Conservation (phyloP, 1,284 basidiomycete species). For the Leccinum griseonigrum region DNA sequence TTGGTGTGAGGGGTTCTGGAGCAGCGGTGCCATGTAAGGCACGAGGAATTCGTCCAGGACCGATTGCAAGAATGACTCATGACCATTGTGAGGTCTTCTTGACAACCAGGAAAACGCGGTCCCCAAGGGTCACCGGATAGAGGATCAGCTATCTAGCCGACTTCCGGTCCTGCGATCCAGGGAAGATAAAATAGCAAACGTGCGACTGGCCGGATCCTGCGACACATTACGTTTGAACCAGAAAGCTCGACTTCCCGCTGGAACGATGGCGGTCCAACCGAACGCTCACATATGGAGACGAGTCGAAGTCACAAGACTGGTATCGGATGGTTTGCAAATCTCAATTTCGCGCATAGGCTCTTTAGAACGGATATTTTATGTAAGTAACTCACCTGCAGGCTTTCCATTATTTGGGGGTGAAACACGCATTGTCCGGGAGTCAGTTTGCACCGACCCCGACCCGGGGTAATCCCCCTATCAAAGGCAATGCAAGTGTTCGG, state of each 20-base stretch:
- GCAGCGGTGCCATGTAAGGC: not conserved
- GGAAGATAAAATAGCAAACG: not conserved
- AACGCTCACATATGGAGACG: slow-evolving; percentile 1
- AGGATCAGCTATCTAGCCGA: not conserved
- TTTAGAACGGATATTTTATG: not conserved
- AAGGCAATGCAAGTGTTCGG: not conserved
- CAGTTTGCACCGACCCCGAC: not conserved
- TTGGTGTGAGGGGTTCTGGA: not conserved
- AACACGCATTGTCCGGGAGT: not conserved
- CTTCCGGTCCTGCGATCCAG: not conserved
- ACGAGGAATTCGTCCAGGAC: not conserved
- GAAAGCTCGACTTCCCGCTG: not conserved
- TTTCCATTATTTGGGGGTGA: not conserved
- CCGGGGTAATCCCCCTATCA: not conserved
- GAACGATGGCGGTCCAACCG: not conserved
- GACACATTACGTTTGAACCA: not conserved
- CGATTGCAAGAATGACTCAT: not conserved
- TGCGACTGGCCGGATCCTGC: slow-evolving; percentile 1
- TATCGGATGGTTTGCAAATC: not conserved
- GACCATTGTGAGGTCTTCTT: not conserved
- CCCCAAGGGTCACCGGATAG: slow-evolving; percentile 3
- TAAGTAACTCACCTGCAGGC: not conserved
- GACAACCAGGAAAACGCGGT: slow-evolving; percentile 1
- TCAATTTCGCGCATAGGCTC: not conserved
- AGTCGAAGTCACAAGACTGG: not conserved